Base-by-base conservation (phyloP, 75 land plant genomes). In the Selaginella moellendorffii region DNA sequence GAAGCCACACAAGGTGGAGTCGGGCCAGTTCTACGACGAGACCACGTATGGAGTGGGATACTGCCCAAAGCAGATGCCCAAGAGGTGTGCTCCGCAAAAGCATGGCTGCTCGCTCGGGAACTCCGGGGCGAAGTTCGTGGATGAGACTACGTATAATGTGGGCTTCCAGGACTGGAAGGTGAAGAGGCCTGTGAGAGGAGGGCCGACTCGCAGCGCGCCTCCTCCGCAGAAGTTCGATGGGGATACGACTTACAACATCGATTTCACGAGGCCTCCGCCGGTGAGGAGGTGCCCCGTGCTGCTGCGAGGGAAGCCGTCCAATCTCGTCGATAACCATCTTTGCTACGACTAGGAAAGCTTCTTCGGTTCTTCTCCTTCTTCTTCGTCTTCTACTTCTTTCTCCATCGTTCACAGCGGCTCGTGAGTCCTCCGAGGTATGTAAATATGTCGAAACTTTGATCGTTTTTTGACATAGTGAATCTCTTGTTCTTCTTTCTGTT, bases 81-180 rank as follows among this genome's bases (percentile, higher is more conserved):
- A 66, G 0, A 14, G 17, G 0, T 17, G n/a, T 0, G 21, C 31
- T n/a, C 54, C 68, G 1, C 14, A 63, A 1, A 65, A 29, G 19
- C 74, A 71, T 59, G 63, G 52, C 1, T 67, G 61, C 26, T 52
- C n/a, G 9, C 30, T 71, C 31, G 74, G 74, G 0, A 9, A 8
- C 12, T 24, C 42, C 31, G 74, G 74, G 5, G 74, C 74, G 27
- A 54, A 54, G 19, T 71, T 71, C 26, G 71, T 63, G 29, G 61
- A 58, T 0, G 74, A 71, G 20, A 59, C 62, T 8, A 71, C 74
- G 0, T 71, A 71, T 52, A 66, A 71, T 42, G 74, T 63, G 26
- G 69, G 68, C n/a, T n/a, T 56, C 29, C 8, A 56, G 29, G 30
- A 25, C 20, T 65, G 69, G 74, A 42, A 65, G 30, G 29, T 70